Evolutionary conservation across 805 yeast species (phyloP), one percentile per base, ranked within the genome.

Genomic region (Candida golubevii): DNA sequence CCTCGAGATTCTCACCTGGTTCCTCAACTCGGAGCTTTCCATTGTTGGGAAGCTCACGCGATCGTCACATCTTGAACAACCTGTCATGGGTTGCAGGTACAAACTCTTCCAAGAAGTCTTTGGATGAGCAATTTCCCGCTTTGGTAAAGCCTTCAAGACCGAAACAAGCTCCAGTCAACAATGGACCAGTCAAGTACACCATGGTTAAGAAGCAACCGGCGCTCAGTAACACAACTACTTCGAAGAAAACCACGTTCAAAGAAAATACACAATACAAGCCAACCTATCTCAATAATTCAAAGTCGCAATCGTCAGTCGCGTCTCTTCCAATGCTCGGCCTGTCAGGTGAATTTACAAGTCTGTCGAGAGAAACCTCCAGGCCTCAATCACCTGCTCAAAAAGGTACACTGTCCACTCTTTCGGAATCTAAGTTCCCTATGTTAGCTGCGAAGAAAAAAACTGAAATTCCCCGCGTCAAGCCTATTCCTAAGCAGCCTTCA

Each of bases 391-490:
- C 53, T 3, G 36, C 29, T 27, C 31, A 31, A 13, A 28, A 39
- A 34, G 43, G 56, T 57, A 57, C 68, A 23, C 54, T 67, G 27
- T 57, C 57, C 14, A 50, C 42, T 27, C 29, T 38, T 57, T 42
- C 60, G 28, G 64, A 60, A 2, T 43, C 57, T 4, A 62, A 74
- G 49, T 77, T 80, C 56, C 85, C 86, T 4, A 71, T 78, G 0
- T 59, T 76, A 32, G 65, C 35, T 14, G 46, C 62, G 47, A 76
- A 74, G 56, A 56, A 62, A 39, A 66, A 64, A 46, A 63, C 55
- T 45, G 53, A 48, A 8, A 70, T 77, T 42, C 87, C 89, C 2
- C 71, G 85, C 34, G 86, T 84, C 4, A 80, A 79, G 38, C 79
- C 82, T 7, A 61, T 72, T 2, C 43, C 45, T 12, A 37, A 47